Conservation (phyloP, 164 flowering plant genomes). For the Malania oleifera region DNA sequence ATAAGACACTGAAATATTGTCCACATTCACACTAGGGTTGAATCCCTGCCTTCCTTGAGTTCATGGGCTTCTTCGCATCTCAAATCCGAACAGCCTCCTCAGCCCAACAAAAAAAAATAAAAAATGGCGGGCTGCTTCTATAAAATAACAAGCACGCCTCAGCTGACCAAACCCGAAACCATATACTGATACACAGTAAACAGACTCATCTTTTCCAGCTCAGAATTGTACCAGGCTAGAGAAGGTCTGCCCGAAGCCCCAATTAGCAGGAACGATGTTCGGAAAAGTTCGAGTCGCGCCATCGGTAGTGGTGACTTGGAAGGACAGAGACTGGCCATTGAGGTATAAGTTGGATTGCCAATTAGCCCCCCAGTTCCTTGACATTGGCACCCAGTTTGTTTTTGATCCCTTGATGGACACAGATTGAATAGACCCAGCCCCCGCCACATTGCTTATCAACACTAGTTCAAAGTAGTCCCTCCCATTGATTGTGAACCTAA, state of each 20-base stretch:
- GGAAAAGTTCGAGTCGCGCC: conserved; percentile 49
- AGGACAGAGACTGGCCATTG: conserved; percentile 79
- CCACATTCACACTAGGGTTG: conserved; percentile 5
- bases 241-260: conserved; percentile 84
- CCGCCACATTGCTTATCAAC: conserved; percentile 63
- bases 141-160: conserved; percentile 49
- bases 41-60: no score
- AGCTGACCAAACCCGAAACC: conserved; percentile 28
- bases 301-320: conserved; percentile 66
- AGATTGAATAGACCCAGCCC: conserved; percentile 61
- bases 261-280: conserved; percentile 51
- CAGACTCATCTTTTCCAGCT: conserved; percentile 8
- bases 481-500: conserved; percentile 79
- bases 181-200: background rate
- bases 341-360: conserved; percentile 83
- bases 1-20: background rate
- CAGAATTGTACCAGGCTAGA: conserved; percentile 60
- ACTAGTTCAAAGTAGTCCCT: conserved; percentile 85
- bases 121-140: conserved; percentile 41
- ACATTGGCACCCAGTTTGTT: conserved; percentile 68
- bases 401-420: conserved; percentile 64
- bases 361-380: conserved; percentile 94
- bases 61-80: conserved; percentile 8
- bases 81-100: background rate
- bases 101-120: background rate